Base-by-base conservation (phyloP, 1,139 yeast genomes). In the Trichomonascaceae sp. region DNA sequence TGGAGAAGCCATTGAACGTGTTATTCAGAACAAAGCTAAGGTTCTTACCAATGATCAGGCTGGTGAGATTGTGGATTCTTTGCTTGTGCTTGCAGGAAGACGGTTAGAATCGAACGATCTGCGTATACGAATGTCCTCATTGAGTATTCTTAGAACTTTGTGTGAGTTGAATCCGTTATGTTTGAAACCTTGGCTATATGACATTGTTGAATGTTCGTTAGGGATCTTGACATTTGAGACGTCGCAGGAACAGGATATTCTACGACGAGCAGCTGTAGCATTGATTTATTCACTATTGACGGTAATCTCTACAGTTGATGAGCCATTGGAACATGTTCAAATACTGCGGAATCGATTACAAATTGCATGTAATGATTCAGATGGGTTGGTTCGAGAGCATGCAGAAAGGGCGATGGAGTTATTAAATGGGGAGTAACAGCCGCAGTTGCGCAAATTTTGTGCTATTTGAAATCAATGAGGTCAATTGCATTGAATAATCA, bases 191-290 rank as follows among this genome's bases (percentile, higher is more conserved):
- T 70, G 73, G 53, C 68, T 89, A 27, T 69, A 69, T 1, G 85
- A 84, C 55, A 77, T 84, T 8, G 68, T 88, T 47, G 96, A 89
- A 64, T 83, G 95, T 64, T 82, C 87, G 0, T 66, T 87, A 46
- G 96, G 96, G 2, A 78, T 91, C 0, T 68, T 93, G 49, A 83
- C 77, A 67, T 63, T 80, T 75, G 77, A 96, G 75, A 69, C 74
- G 61, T 18, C 44, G 2, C 53, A 69, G 55, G 82, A 79, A 1
- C 70, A 74, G 49, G 74, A 82, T 0, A 71, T 84, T 0, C 77
- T 91, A 79, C 76, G 95, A 59, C 74, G 97, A 49, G 76, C 95
- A 0, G 90, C 96, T 0, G 77, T 88, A 2, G 85, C 84, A 13
- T 69, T 89, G 39, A 70, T 88, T 2, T 80, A 82, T 57, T 95